Evolutionary conservation across 1,284 basidiomycete genomes (phyloP).

Genomic region (Ceratobasidium sp.): DNA sequence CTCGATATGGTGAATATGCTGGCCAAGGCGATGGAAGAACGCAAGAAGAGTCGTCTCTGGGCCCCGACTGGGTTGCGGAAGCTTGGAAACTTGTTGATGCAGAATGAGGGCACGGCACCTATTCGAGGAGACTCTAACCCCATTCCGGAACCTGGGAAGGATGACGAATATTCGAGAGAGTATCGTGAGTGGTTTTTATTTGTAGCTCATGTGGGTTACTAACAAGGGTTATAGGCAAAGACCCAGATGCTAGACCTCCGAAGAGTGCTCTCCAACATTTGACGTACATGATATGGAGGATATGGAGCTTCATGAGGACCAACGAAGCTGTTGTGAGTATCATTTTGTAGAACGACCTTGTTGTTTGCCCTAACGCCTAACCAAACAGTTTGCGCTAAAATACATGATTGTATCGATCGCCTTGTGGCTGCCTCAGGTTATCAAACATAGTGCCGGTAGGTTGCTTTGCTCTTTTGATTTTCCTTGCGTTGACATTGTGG

Average conservation of each 20-base stretch:
- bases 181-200: conserved; percentile 51
- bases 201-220: neutral
- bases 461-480: conserved; percentile 34
- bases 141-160: conserved; percentile 47
- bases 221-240: conserved; percentile 49
- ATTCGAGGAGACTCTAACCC: conserved; percentile 52
- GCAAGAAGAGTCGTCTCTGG: conserved; percentile 57
- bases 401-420: conserved; percentile 62
- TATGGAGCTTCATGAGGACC: conserved; percentile 56
- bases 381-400: conserved; percentile 61
- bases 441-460: conserved; percentile 57
- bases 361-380: neutral
- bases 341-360: neutral
- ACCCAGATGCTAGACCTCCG: conserved; percentile 60
- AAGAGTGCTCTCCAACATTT: conserved; percentile 54
- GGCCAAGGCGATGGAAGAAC: conserved; percentile 52
- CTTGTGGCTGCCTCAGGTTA: conserved; percentile 63
- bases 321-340: conserved; percentile 56
- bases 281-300: conserved; percentile 50
- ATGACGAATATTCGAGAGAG: conserved; percentile 44
- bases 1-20: conserved; percentile 57
- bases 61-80: conserved; percentile 58
- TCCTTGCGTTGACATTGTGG: neutral
- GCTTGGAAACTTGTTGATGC: conserved; percentile 52
- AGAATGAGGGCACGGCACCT: conserved; percentile 46